Base-by-base conservation (phyloP, 192 early-diverging fungal genomes). In the Fimicolochytrium jonesii region DNA sequence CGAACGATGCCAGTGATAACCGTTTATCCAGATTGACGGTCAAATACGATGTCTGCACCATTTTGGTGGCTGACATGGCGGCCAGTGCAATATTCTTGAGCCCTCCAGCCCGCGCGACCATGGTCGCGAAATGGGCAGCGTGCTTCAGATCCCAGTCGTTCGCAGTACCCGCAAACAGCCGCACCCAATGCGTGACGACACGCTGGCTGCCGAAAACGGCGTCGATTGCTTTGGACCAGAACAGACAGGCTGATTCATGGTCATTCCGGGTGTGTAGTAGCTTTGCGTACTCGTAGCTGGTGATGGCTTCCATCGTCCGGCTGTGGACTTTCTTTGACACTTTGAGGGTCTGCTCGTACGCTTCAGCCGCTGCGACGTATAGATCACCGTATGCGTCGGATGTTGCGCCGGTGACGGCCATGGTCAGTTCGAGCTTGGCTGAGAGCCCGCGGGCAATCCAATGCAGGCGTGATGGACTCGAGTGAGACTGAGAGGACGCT, bases 181-280 rank as follows among this genome's bases (percentile, higher is more conserved):
- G 9, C 18, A 29, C 20, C 61, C 67, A 73, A 20, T 35, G 39
- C 34, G 50, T 36, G 0, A 73, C 31, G 23, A 59, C 46, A 1
- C 37, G 33, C 4, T 20, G 15, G 4, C 23, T 13, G 23, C 36
- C 43, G 37, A 67, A 53, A 2, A 73, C 31, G 7, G 25, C 28
- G 45, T 74, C 72, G 7, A 74, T n/a, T 10, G 33, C 29, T 41
- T 26, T 39, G 7, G 68, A 70, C 72, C 72, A 74, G 48, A 54
- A 54, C 34, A 59, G 42, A 43, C 56, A 37, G 0, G 68, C 62
- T 0, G 44, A 32, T 10, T 60, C 53, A 18, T 10, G 6, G 39
- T 72, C 59, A 25, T 52, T 51, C 10, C 33, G 20, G 2, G 53
- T 46, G 29, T 23, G 55, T 17, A 63, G 41, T 7, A 70, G 26